These are phyloP conservation scores for Physcia stellaris DNA, from an alignment of 495 filamentous ascomycete genomes.

Conservation along the genomic window DNA sequence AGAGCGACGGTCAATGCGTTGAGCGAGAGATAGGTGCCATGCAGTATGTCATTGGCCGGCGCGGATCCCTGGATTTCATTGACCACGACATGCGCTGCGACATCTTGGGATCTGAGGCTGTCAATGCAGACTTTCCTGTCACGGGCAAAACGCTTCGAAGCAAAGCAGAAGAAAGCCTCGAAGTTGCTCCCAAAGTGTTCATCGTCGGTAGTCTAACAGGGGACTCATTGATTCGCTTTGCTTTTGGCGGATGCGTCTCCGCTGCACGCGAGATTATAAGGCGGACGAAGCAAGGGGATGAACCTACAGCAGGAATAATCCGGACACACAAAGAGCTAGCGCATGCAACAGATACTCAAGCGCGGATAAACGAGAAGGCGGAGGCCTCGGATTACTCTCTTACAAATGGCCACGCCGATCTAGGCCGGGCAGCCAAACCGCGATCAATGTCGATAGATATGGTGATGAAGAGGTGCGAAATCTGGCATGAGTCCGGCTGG, in stretches of 20 bases:
- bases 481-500: no score
- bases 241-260: conserved; percentile 47
- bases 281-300: not conserved
- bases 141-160: conserved; percentile 43
- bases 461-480: not conserved
- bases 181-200: conserved; percentile 42
- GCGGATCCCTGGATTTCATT: conserved; percentile 44
- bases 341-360: not conserved
- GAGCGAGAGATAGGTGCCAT: conserved; percentile 33
- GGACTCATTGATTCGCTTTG: conserved; percentile 51
- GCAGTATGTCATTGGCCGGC: conserved; percentile 48
- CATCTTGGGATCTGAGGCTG: conserved; percentile 24
- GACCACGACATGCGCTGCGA: conserved; percentile 34
- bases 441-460: not conserved
- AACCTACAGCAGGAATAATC: not conserved
- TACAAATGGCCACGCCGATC: not conserved
- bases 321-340: not conserved
- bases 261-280: conserved; percentile 40
- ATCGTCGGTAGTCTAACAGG: conserved; percentile 51
- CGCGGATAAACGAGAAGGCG: not conserved
- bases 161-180: conserved; percentile 37
- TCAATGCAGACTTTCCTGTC: conserved; percentile 23
- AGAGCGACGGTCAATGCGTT: conserved; percentile 30
- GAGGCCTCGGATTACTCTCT: not conserved
- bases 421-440: not conserved